phyloP scores from a whole-genome alignment of 129 eudicot species.

The Kitagawia praeruptora region DNA sequence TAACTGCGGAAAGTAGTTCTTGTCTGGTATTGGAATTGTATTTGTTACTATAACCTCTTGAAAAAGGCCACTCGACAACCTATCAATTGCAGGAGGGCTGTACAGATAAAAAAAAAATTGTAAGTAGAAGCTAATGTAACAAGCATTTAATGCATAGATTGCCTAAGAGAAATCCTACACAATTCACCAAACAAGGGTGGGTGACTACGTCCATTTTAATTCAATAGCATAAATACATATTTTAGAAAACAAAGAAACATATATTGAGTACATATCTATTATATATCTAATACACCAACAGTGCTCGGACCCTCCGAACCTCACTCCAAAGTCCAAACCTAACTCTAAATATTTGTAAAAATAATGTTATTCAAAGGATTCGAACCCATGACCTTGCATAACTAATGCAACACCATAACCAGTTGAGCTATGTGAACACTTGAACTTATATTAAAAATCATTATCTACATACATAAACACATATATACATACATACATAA shows the following conservation, averaged over 20 bases:
- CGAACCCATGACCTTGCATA: too few relatives aligned
- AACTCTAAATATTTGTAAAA: too few relatives aligned
- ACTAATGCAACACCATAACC: too few relatives aligned
- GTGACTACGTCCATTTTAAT: neutral
- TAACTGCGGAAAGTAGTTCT: constrained; percentile 73
- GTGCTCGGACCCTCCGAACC: too few relatives aligned
- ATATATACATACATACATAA: too few relatives aligned
- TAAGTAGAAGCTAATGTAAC: neutral
- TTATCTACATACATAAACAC: too few relatives aligned
- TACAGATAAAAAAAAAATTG: constrained; percentile 4
- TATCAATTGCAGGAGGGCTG: constrained; percentile 91
- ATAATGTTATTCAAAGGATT: too few relatives aligned
- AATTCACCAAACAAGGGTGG: neutral
- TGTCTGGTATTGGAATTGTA: constrained; percentile 54
- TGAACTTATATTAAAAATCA: too few relatives aligned
- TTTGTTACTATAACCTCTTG: constrained; percentile 82
- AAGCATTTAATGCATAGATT: neutral
- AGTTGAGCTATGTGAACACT: too few relatives aligned
- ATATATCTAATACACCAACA: too few relatives aligned
- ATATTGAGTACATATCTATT: neutral
- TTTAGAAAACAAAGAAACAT: neutral
- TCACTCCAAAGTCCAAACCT: too few relatives aligned
- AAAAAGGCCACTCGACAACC: constrained; percentile 76
- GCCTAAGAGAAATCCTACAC: neutral
- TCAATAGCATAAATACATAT: neutral